A percentile compares a stretch with the other conserved stretches of the same genome.
These are phyloP conservation scores for Coemansia sp. DNA, from an alignment of 192 early-diverging fungal genomes.

Conservation along the genomic window DNA sequence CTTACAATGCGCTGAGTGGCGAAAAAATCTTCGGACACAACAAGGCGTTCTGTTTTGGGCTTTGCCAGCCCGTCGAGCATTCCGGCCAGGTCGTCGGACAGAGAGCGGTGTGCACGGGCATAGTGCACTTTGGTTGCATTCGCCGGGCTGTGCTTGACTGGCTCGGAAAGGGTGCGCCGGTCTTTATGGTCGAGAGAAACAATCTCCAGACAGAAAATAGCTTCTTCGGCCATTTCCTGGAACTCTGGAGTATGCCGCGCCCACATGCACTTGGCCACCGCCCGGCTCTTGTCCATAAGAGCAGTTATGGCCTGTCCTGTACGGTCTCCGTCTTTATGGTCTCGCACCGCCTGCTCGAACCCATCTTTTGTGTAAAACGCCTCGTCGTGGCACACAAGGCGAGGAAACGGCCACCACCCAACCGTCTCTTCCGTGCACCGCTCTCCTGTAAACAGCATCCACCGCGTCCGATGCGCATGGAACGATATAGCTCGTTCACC, in stretches of 20 bases:
- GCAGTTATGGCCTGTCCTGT: slow-evolving; percentile 22
- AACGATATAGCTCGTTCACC: slow-evolving; percentile 59
- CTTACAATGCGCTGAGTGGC: slow-evolving; percentile 54
- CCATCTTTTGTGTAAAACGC: slow-evolving; percentile 69
- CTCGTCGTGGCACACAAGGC: slow-evolving; percentile 61
- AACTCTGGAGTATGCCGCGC: slow-evolving; percentile 63
- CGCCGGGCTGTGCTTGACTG: not conserved
- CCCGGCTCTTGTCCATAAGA: slow-evolving; percentile 26
- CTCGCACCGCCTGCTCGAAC: slow-evolving; percentile 59
- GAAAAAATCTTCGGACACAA: slow-evolving; percentile 78
- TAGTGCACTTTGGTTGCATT: slow-evolving; percentile 5
- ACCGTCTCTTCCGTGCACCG: slow-evolving; percentile 55
- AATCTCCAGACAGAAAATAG: slow-evolving; percentile 71
- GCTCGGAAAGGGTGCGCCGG: not conserved
- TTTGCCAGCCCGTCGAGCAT: slow-evolving; percentile 24
- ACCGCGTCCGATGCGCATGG: slow-evolving; percentile 65
- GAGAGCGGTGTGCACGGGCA: not conserved
- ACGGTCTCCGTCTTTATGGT: slow-evolving; percentile 53
- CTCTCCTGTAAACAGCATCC: slow-evolving; percentile 66
- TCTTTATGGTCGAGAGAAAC: slow-evolving; percentile 24
- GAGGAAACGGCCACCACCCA: slow-evolving; percentile 53
- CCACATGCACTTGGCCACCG: slow-evolving; percentile 74
- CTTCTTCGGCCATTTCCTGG: slow-evolving; percentile 62
- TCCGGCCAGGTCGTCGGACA: slow-evolving; percentile 19
- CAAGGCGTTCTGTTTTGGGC: slow-evolving; percentile 53